Conservation (phyloP, 2,329 filamentous ascomycete genomes). For the Colletotrichum melonis region DNA sequence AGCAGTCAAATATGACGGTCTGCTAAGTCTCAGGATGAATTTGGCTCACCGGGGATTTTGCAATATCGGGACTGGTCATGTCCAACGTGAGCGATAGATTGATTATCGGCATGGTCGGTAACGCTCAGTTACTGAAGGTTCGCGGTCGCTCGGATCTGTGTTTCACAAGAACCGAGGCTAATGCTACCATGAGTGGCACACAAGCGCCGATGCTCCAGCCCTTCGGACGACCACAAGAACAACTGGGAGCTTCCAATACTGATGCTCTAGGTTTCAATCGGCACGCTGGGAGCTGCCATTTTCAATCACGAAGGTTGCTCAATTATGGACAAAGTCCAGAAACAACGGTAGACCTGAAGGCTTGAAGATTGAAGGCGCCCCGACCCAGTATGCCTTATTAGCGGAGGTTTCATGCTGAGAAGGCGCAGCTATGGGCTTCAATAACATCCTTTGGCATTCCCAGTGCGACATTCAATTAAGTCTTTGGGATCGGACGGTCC, state of each 20-base stretch:
- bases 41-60: no score
- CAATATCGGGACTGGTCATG: no score
- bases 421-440: no score
- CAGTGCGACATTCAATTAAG: no score
- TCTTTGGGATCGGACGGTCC: no score
- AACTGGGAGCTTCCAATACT: neutral
- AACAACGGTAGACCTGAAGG: neutral
- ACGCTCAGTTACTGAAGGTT: neutral
- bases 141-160: neutral
- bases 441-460: no score
- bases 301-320: neutral
- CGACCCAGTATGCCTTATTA: no score
- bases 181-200: neutral
- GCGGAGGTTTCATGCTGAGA: no score
- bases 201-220: neutral
- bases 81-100: no score
- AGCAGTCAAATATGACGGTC: neutral
- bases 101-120: neutral
- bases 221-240: neutral
- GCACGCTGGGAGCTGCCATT: neutral
- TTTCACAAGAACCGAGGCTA: slow-evolving; percentile 9
- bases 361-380: no score
- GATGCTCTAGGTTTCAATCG: neutral
- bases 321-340: neutral
- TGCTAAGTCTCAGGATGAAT: no score